A percentile compares a stretch with the other conserved stretches of the same genome.
These are phyloP conservation scores for Cutaneotrichosporon sp. DNA, from an alignment of 1,284 basidiomycete genomes.

Conservation along the genomic window DNA sequence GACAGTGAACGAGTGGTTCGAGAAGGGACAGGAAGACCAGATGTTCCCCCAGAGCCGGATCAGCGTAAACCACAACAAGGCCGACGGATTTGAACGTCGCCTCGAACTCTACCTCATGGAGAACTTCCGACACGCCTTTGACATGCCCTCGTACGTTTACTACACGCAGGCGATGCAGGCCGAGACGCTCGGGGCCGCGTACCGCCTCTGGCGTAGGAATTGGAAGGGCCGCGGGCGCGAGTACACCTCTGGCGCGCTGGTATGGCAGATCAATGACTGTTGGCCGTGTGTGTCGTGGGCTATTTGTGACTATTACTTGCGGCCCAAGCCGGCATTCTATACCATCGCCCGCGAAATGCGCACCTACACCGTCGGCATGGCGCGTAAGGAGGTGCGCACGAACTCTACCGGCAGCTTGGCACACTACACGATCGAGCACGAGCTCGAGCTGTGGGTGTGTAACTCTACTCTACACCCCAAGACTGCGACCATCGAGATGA, in stretches of 20 bases:
- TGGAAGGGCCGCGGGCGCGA: slow-evolving; percentile 70
- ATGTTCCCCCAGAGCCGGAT: slow-evolving; percentile 81
- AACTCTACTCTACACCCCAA: slow-evolving; percentile 68
- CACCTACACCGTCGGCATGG: slow-evolving; percentile 67
- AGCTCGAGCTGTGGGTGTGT: slow-evolving; percentile 73
- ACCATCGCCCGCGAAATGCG: slow-evolving; percentile 68
- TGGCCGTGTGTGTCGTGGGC: slow-evolving; percentile 80
- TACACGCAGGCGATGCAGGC: slow-evolving; percentile 83
- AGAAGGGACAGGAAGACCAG: slow-evolving; percentile 52
- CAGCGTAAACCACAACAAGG: slow-evolving; percentile 83
- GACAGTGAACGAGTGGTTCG: slow-evolving; percentile 74
- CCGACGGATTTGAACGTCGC: slow-evolving; percentile 75
- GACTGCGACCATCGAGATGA: slow-evolving; percentile 64
- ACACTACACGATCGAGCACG: slow-evolving; percentile 63
- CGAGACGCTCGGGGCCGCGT: slow-evolving; percentile 70
- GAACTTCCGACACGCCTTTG: slow-evolving; percentile 79
- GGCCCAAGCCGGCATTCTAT: slow-evolving; percentile 73
- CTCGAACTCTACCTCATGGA: slow-evolving; percentile 86
- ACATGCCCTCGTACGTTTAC: slow-evolving; percentile 79
- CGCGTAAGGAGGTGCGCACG: slow-evolving; percentile 67
- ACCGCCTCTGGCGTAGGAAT: slow-evolving; percentile 69
- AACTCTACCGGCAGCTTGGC: slow-evolving; percentile 65
- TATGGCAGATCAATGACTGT: slow-evolving; percentile 81
- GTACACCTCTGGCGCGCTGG: slow-evolving; percentile 71
- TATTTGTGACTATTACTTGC: slow-evolving; percentile 72